Conservation (phyloP, 2,329 filamentous ascomycete species). For the Parafenestella ontariensis region DNA sequence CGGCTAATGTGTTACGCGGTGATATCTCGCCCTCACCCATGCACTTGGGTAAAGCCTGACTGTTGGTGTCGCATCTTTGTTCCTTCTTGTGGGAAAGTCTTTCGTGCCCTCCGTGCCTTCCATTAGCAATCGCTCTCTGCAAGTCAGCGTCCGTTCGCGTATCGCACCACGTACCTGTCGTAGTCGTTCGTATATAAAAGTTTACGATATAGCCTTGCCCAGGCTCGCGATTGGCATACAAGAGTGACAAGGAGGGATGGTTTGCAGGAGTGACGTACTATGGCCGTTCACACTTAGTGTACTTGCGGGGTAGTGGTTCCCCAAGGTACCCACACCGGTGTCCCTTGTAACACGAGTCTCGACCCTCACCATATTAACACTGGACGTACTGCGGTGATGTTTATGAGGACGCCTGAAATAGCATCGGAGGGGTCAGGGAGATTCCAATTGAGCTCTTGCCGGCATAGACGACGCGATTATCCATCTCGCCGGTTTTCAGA, state of each 20-base stretch:
- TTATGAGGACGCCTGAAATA: not conserved
- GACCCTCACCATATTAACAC: slow-evolving; percentile 3
- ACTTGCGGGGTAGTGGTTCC: slow-evolving; percentile 3
- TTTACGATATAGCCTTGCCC: not conserved
- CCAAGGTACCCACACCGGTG: not conserved
- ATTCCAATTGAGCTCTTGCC: not conserved
- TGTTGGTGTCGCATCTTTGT: not conserved
- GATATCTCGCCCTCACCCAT: not conserved
- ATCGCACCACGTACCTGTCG: not conserved
- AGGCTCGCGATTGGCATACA: not conserved
- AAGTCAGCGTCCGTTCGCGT: slow-evolving; percentile 9
- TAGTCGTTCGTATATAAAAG: not conserved
- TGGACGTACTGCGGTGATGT: not conserved
- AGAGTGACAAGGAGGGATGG: not conserved
- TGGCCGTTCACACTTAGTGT: slow-evolving; percentile 1
- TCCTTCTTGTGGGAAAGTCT: not conserved
- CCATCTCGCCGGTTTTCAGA: not conserved
- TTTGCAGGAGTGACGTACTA: slow-evolving; percentile 7
- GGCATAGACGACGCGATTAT: not conserved
- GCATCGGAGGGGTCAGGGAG: not conserved
- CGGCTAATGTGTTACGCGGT: slow-evolving; percentile 16
- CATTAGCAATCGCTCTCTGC: not conserved
- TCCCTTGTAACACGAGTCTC: not conserved
- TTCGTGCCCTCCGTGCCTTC: not conserved
- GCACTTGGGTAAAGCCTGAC: not conserved